Percentiles rank a stretch among this genome's conserved stretches.
phyloP scores from a whole-genome alignment of 2,329 filamentous ascomycete species.

The Metarhizium brunneum region DNA sequence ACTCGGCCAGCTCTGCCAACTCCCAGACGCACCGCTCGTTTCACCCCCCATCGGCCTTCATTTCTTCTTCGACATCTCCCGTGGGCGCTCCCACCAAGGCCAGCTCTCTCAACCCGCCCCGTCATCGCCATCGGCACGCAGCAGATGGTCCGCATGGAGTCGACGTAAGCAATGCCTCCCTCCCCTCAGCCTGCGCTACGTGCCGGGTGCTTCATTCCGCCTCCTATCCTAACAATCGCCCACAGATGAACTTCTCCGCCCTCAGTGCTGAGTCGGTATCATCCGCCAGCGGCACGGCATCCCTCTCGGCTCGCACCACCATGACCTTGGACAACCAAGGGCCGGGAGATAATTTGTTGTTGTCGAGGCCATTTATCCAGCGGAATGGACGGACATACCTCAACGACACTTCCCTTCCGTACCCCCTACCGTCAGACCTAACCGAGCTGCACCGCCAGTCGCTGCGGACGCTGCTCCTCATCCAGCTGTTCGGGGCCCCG shows the following conservation, averaged over 20 bases:
- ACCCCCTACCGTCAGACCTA: slow-evolving; percentile 84
- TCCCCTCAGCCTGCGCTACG: neutral
- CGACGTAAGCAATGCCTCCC: slow-evolving; percentile 5
- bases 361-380: slow-evolving; percentile 51
- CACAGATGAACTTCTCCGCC: slow-evolving; percentile 25
- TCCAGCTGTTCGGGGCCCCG: slow-evolving; percentile 72
- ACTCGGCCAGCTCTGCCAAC: slow-evolving; percentile 2
- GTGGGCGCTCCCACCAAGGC: neutral
- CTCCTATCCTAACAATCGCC: slow-evolving; percentile 12
- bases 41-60: neutral
- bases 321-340: slow-evolving; percentile 39
- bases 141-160: slow-evolving; percentile 7
- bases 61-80: neutral
- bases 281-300: slow-evolving; percentile 33
- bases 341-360: slow-evolving; percentile 29
- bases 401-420: slow-evolving; percentile 60
- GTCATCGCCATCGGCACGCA: slow-evolving; percentile 1
- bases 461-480: slow-evolving; percentile 70
- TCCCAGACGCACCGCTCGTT: neutral
- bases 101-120: slow-evolving; percentile 1
- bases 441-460: slow-evolving; percentile 82
- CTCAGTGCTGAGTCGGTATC: slow-evolving; percentile 37
- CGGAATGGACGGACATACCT: slow-evolving; percentile 79
- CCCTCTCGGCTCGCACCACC: slow-evolving; percentile 34
- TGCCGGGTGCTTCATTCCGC: neutral